phyloP scores from a whole-genome alignment of 169 alveolate genomes.

The Cyclospora cayetanensis region DNA sequence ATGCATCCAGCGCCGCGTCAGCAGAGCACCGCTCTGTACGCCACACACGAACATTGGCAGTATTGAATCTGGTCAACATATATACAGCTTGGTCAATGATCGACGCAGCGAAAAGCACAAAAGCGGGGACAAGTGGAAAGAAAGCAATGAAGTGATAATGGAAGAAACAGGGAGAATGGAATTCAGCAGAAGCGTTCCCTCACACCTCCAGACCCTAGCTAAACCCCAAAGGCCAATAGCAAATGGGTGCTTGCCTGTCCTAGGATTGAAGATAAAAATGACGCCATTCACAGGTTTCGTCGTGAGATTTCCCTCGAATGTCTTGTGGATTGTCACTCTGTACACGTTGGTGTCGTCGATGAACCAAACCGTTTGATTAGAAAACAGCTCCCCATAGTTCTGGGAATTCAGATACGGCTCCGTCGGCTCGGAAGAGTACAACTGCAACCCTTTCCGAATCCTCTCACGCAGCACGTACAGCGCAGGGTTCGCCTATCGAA shows the following conservation, averaged over 20 bases:
- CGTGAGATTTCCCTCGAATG: conserved; percentile 99
- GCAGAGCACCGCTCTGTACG: too few species aligned
- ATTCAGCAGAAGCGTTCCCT: not conserved
- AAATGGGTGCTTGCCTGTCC: conserved; percentile 80
- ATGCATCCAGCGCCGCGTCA: too few species aligned
- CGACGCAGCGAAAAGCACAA: too few species aligned
- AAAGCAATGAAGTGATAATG: not conserved
- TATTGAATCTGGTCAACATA: too few species aligned
- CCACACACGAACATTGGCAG: too few species aligned
- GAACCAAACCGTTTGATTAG: conserved; percentile 99
- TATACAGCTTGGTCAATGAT: too few species aligned
- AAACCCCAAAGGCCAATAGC: not conserved
- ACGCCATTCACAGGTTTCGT: conserved; percentile 99
- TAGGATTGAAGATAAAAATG: conserved; percentile 99
- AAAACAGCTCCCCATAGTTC: conserved; percentile 98
- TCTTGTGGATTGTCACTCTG: conserved; percentile 99
- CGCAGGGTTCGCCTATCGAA: conserved; percentile 97
- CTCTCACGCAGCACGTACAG: conserved; percentile 99
- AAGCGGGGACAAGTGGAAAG: not conserved
- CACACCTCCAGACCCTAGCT: not conserved
- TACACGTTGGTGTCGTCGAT: conserved; percentile 99
- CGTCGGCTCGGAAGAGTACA: conserved; percentile 99
- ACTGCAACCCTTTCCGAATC: conserved; percentile 99
- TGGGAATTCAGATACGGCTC: conserved; percentile 99
- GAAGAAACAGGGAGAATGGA: not conserved